Base-by-base conservation (phyloP, 2,329 filamentous ascomycete species). In the Alternaria postmessia region DNA sequence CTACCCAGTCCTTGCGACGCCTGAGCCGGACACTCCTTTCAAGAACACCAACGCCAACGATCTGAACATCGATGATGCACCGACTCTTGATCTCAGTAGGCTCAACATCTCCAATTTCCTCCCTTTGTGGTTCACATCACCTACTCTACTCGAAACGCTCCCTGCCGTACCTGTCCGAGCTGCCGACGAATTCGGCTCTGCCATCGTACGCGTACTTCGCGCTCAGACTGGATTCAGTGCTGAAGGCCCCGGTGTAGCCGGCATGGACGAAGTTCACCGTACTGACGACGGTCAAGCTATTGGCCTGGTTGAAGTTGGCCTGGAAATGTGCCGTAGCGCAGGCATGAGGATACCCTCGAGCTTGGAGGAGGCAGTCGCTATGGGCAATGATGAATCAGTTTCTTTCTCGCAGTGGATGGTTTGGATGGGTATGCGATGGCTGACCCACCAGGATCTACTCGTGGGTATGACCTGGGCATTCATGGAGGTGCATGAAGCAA, bases 201-300 rank as follows among this genome's bases (percentile, higher is more conserved):
- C 75, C 12, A 65, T 81, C 9, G 59, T 83, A 34, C 73, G 74
- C 26, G 67, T 81, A 24, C 64, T 83, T 9, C 77, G 81, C 9
- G 75, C 79, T 11, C 76, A 82, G 56, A 71, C 71, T 44, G 80
- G 80, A 5, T 81, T 82, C 44, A 68, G 63, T 7, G 62, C 68
- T n/a, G 78, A 80, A 58, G 70, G 71, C 1, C 61, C 69, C 18
- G 70, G 74, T 4, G 77, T 80, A 3, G 75, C 75, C 2, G 79
- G 78, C n/a, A 81, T 81, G 76, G 76, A 79, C 44, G 80, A 80
- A 62, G 71, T 78, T 11, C 68, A 54, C 61, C 74, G 61, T 34
- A 68, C 54, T 38, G 69, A 62, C 56, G 64, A 54, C 30, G 66
- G 68, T 18, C 49, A 62, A 9, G 62, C 65, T 16, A 18, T 70